Conservation (phyloP, 345 rosid species). For the Citrus cavaleriei region DNA sequence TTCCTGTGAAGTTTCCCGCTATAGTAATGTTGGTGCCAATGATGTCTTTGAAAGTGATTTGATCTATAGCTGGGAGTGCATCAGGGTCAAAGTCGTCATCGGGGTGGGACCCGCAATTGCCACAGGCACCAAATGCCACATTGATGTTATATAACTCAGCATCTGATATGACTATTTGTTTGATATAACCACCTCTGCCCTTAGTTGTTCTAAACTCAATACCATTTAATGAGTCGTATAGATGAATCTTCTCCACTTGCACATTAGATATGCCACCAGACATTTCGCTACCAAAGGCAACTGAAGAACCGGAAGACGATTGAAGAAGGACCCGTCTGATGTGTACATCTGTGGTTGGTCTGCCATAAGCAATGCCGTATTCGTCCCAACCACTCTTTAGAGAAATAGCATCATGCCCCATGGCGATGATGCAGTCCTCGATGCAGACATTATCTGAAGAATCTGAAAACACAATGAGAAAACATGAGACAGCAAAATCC, state of each 20-base stretch:
- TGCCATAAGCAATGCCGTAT: conserved; percentile 71
- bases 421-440: conserved; percentile 64
- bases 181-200: conserved; percentile 87
- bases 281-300: conserved; percentile 98
- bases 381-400: conserved; percentile 98
- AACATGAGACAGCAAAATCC: not conserved
- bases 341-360: conserved; percentile 56
- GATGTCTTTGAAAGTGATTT: conserved; percentile 46
- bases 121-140: conserved; percentile 52
- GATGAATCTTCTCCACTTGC: conserved; percentile 42
- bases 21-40: conserved; percentile 50
- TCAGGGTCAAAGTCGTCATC: conserved; percentile 65
- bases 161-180: conserved; percentile 50
- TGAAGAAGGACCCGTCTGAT: conserved; percentile 59
- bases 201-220: conserved; percentile 63
- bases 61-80: conserved; percentile 59
- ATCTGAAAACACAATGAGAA: conserved; percentile 42
- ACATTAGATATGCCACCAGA: conserved; percentile 84
- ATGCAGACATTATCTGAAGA: conserved; percentile 84
- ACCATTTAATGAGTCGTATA: conserved; percentile 54
- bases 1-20: conserved; percentile 79
- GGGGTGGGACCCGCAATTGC: conserved; percentile 71
- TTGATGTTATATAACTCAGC: conserved; percentile 34
- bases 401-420: conserved; percentile 71
- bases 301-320: conserved; percentile 68